A percentile compares a stretch with the other conserved stretches of the same genome.
Evolutionary conservation across 2,329 filamentous ascomycete genomes (phyloP).

Genomic region (Thielaviopsis punctulata): DNA sequence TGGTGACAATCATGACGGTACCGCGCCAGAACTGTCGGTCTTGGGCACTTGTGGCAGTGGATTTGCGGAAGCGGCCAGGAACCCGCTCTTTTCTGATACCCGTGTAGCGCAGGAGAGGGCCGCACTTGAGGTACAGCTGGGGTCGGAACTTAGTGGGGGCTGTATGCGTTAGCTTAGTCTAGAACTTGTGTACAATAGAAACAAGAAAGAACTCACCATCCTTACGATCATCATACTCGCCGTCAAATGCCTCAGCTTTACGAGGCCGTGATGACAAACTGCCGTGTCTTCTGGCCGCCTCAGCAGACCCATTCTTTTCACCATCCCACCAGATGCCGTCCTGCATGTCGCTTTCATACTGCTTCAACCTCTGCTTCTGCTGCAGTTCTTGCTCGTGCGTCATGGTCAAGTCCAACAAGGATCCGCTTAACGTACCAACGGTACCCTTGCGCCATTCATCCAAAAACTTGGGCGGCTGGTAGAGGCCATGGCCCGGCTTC

Average conservation of each 20-base stretch:
- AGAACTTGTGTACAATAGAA: not conserved
- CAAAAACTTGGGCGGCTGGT: constrained; percentile 41
- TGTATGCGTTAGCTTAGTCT: constrained; percentile 16
- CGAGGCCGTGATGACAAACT: constrained; percentile 31
- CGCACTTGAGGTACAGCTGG: constrained; percentile 70
- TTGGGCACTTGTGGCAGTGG: constrained; percentile 13
- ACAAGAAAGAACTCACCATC: constrained; percentile 30
- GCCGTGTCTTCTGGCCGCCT: constrained; percentile 23
- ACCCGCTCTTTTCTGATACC: constrained; percentile 54
- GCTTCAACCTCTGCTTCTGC: not conserved
- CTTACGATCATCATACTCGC: constrained; percentile 45
- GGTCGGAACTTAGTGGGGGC: constrained; percentile 63
- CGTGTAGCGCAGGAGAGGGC: constrained; percentile 76
- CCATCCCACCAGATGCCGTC: constrained; percentile 65
- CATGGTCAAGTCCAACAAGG: constrained; percentile 40
- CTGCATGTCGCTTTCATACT: constrained; percentile 12
- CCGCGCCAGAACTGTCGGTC: constrained; percentile 81
- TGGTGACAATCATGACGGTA: constrained; percentile 87
- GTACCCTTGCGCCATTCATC: constrained; percentile 59
- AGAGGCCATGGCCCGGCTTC: constrained; percentile 34
- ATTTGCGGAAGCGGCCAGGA: constrained; percentile 21
- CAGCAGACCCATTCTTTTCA: constrained; percentile 14
- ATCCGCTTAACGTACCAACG: constrained; percentile 40
- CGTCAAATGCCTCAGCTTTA: constrained; percentile 47
- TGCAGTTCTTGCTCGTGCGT: constrained; percentile 8